Conservation (phyloP, 2,329 filamentous ascomycete genomes). For the Metarhizium album region DNA sequence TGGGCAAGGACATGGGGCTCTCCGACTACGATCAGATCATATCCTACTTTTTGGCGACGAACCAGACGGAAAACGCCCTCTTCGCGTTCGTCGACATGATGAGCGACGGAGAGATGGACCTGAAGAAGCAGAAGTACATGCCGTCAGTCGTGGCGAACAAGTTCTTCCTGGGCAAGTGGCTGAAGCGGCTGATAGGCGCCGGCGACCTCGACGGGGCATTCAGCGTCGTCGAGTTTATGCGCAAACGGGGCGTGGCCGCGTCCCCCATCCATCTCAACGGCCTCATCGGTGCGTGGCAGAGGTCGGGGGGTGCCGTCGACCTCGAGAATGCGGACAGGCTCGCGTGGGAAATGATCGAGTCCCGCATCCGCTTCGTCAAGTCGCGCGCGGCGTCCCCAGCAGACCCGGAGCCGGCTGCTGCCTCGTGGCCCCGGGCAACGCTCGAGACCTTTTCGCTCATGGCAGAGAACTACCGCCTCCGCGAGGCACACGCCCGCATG, state of each 20-base stretch:
- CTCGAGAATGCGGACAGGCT: slow-evolving; percentile 54
- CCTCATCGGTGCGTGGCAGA: slow-evolving; percentile 67
- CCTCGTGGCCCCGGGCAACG: slow-evolving; percentile 45
- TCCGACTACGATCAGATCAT: slow-evolving; percentile 68
- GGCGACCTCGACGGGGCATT: slow-evolving; percentile 60
- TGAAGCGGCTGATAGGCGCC: slow-evolving; percentile 69
- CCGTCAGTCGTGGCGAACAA: slow-evolving; percentile 51
- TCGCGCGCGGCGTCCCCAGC: slow-evolving; percentile 21
- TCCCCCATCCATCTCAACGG: slow-evolving; percentile 72
- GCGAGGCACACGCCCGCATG: slow-evolving; percentile 46
- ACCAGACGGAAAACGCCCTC: slow-evolving; percentile 56
- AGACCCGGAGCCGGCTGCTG: slow-evolving; percentile 1
- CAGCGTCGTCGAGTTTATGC: slow-evolving; percentile 67
- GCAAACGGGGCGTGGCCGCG: slow-evolving; percentile 53
- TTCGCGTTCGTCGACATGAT: slow-evolving; percentile 86
- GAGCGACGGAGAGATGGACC: slow-evolving; percentile 45
- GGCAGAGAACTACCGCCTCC: slow-evolving; percentile 58
- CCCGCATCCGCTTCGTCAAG: slow-evolving; percentile 53
- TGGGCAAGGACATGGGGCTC: slow-evolving; percentile 53
- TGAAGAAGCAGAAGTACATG: slow-evolving; percentile 32
- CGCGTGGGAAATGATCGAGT: slow-evolving; percentile 67
- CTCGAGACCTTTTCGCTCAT: slow-evolving; percentile 71
- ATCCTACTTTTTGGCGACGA: slow-evolving; percentile 56
- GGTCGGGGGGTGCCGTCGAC: slow-evolving; percentile 44
- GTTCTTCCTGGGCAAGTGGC: slow-evolving; percentile 81